These are phyloP conservation scores for Colletotrichum lini DNA, from an alignment of 2,329 filamentous ascomycete genomes.

Conservation along the genomic window DNA sequence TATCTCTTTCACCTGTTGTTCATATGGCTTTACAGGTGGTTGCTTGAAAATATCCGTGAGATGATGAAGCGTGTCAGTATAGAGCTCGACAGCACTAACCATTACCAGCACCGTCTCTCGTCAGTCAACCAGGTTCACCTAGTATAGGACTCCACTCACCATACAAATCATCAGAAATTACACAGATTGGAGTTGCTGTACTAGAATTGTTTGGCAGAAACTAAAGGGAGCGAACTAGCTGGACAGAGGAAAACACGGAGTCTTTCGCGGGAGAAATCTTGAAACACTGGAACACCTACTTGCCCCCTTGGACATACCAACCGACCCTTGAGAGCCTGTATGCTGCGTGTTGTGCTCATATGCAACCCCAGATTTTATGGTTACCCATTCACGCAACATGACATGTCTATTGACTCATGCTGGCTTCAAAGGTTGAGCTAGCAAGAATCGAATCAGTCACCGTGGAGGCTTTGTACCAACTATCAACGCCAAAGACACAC, in stretches of 20 bases:
- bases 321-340: neutral
- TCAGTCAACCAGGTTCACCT: neutral
- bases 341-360: neutral
- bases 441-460: neutral
- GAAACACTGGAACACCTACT: neutral
- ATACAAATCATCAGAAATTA: neutral
- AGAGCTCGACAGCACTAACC: neutral
- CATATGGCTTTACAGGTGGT: neutral
- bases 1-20: too few relatives aligned
- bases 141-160: neutral
- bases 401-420: neutral
- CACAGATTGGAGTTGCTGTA: neutral
- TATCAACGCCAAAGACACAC: neutral
- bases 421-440: neutral
- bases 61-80: neutral
- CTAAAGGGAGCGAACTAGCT: neutral
- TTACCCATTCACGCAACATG: neutral
- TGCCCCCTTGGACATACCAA: neutral
- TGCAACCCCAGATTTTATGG: neutral
- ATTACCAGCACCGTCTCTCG: neutral
- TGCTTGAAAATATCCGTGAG: neutral
- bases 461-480: neutral
- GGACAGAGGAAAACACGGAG: neutral
- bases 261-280: neutral
- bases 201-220: neutral